Percentiles rank a stretch among this genome's conserved stretches.
These are phyloP conservation scores for Boletus fagicola DNA, from an alignment of 768 basidiomycete species.

Conservation along the genomic window DNA sequence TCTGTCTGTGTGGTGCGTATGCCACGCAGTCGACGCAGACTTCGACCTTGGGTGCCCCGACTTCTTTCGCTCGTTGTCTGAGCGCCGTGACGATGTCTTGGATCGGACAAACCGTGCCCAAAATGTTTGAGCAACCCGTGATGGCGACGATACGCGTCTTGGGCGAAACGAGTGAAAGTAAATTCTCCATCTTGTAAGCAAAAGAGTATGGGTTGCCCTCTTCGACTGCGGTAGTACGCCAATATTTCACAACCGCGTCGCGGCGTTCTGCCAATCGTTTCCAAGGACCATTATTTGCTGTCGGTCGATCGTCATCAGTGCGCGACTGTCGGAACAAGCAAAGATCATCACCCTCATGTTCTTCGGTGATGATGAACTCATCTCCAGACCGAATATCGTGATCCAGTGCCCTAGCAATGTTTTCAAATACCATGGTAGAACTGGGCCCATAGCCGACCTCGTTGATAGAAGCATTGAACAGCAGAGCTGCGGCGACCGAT, in stretches of 20 bases:
- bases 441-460: slow-evolving; percentile 69
- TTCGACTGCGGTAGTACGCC: slow-evolving; percentile 49
- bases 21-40: slow-evolving; percentile 76
- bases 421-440: slow-evolving; percentile 68
- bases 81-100: slow-evolving; percentile 53
- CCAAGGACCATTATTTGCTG: slow-evolving; percentile 77
- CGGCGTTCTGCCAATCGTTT: slow-evolving; percentile 64
- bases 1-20: slow-evolving; percentile 68
- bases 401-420: slow-evolving; percentile 63
- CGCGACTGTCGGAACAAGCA: not conserved
- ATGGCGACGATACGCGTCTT: slow-evolving; percentile 74
- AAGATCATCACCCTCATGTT: slow-evolving; percentile 66
- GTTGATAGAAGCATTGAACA: slow-evolving; percentile 62
- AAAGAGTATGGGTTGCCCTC: slow-evolving; percentile 68
- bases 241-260: slow-evolving; percentile 55
- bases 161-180: slow-evolving; percentile 58
- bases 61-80: slow-evolving; percentile 46
- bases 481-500: slow-evolving; percentile 47
- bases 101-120: slow-evolving; percentile 65
- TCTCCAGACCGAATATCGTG: slow-evolving; percentile 53
- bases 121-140: slow-evolving; percentile 72
- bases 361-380: slow-evolving; percentile 75
- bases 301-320: not conserved
- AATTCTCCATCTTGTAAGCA: slow-evolving; percentile 48
- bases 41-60: slow-evolving; percentile 60